Evolutionary conservation across 1,139 yeast species (phyloP).

Genomic region (Debaryomycetaceae sp.): DNA sequence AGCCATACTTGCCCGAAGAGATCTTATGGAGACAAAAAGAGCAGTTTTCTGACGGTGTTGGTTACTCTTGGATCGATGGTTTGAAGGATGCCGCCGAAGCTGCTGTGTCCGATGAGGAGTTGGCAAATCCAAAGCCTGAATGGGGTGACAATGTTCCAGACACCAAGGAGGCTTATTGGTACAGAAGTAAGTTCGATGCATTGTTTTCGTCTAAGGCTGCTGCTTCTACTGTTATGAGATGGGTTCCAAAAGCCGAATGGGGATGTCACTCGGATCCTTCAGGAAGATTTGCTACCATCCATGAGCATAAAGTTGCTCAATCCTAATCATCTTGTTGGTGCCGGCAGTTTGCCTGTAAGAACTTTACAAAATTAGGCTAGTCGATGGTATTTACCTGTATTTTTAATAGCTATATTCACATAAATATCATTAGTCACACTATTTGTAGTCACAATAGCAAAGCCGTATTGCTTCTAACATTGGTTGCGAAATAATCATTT

Average conservation of each 20-base stretch:
- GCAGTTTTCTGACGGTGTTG: slow-evolving; percentile 99
- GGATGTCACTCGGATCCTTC: slow-evolving; percentile 99
- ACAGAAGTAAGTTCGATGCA: slow-evolving; percentile 93
- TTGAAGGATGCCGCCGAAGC: slow-evolving; percentile 93
- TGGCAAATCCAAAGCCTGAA: slow-evolving; percentile 84
- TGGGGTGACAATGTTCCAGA: slow-evolving; percentile 96
- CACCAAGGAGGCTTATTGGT: slow-evolving; percentile 99
- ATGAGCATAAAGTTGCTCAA: slow-evolving; percentile 51
- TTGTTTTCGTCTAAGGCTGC: slow-evolving; percentile 82
- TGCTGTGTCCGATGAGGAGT: slow-evolving; percentile 81
- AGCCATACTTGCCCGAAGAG: slow-evolving; percentile 92
- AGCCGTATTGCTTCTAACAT: too few relatives aligned
- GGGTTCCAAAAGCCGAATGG: slow-evolving; percentile 99
- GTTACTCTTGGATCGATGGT: slow-evolving; percentile 98
- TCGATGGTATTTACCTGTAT: too few relatives aligned
- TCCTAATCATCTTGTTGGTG: slow-evolving; percentile 6
- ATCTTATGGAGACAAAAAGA: slow-evolving; percentile 99
- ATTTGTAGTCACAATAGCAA: too few relatives aligned
- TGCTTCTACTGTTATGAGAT: slow-evolving; percentile 95
- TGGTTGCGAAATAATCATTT: slow-evolving; percentile 5
- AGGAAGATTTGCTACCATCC: slow-evolving; percentile 93
- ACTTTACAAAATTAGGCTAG: too few relatives aligned
- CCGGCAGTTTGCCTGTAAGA: background rate
- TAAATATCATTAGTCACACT: too few relatives aligned
- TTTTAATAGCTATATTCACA: too few relatives aligned